Evolutionary conservation across 768 basidiomycete species (phyloP).

Genomic region (Macrocybe gigantea): DNA sequence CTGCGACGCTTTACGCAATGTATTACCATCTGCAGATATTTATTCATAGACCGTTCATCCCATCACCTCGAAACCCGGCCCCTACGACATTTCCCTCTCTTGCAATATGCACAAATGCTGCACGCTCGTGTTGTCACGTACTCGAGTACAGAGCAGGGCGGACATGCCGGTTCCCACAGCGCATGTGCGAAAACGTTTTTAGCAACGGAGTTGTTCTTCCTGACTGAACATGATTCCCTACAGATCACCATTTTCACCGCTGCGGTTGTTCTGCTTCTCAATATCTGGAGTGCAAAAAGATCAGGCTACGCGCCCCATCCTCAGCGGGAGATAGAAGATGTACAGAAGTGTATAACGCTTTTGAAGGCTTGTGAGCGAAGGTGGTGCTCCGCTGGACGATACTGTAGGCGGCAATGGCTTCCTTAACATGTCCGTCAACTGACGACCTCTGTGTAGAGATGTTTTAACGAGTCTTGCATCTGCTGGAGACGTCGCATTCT

Average conservation of each 20-base stretch:
- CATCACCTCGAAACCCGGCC: too few relatives aligned
- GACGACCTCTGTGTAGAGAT: conserved; percentile 19
- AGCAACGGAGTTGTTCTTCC: too few relatives aligned
- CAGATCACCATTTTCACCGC: conserved; percentile 32
- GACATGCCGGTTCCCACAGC: conserved; percentile 26
- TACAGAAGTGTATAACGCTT: conserved; percentile 51
- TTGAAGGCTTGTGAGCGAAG: conserved; percentile 36
- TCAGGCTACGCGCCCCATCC: conserved; percentile 40
- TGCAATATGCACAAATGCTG: conserved; percentile 42
- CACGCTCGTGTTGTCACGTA: conserved; percentile 60
- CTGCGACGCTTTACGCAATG: too few relatives aligned
- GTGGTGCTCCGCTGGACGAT: conserved; percentile 34
- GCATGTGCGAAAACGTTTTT: conserved; percentile 23
- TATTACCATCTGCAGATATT: too few relatives aligned
- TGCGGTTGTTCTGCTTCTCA: conserved; percentile 54
- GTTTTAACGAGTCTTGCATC: conserved; percentile 30
- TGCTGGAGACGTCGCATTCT: conserved; percentile 24
- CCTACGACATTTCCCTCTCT: too few relatives aligned
- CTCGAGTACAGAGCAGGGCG: conserved; percentile 39
- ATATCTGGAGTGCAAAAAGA: conserved; percentile 57
- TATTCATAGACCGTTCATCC: too few relatives aligned
- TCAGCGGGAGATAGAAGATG: conserved; percentile 49
- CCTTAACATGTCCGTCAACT: background rate
- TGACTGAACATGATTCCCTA: background rate
- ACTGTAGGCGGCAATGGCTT: conserved; percentile 22